These are phyloP conservation scores for Colletotrichum cereale DNA, from an alignment of 2,329 filamentous ascomycete genomes.

Conservation along the genomic window DNA sequence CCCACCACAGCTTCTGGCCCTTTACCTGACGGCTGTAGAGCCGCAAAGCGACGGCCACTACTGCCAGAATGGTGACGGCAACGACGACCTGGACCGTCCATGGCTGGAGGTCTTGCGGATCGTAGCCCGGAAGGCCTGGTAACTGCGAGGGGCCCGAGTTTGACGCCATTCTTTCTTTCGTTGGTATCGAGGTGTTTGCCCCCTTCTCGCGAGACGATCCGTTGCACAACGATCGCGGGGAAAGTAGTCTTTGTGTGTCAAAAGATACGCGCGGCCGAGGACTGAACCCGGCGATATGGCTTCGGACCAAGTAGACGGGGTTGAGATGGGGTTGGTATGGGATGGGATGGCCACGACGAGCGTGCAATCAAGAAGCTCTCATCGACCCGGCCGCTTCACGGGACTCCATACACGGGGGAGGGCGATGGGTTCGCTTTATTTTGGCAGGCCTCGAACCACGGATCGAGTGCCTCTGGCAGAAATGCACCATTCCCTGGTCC, in stretches of 20 bases:
- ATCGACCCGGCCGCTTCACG: background rate
- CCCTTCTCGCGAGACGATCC: background rate
- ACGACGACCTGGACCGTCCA: slow-evolving; percentile 57
- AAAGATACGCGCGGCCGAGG: background rate
- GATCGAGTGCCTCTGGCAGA: slow-evolving; percentile 8
- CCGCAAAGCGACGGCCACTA: slow-evolving; percentile 54
- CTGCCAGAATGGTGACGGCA: slow-evolving; percentile 56
- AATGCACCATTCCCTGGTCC: background rate
- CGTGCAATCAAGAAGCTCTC: background rate
- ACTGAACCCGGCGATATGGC: slow-evolving; percentile 24
- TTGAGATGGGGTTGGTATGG: too few species aligned
- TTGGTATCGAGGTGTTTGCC: background rate
- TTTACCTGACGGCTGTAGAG: slow-evolving; percentile 57
- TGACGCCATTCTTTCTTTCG: slow-evolving; percentile 23
- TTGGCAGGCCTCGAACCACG: slow-evolving; percentile 2
- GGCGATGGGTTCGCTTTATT: slow-evolving; percentile 25
- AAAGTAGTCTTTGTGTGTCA: background rate
- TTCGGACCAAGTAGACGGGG: background rate
- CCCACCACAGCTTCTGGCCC: slow-evolving; percentile 61
- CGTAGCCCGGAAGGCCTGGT: slow-evolving; percentile 49
- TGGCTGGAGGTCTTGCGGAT: slow-evolving; percentile 54
- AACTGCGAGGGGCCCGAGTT: slow-evolving; percentile 29
- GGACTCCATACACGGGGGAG: background rate
- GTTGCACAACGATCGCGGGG: slow-evolving; percentile 9
- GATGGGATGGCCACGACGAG: background rate